These are phyloP conservation scores for Exophiala oligosperma DNA, from an alignment of 2,329 filamentous ascomycete genomes.

Conservation along the genomic window DNA sequence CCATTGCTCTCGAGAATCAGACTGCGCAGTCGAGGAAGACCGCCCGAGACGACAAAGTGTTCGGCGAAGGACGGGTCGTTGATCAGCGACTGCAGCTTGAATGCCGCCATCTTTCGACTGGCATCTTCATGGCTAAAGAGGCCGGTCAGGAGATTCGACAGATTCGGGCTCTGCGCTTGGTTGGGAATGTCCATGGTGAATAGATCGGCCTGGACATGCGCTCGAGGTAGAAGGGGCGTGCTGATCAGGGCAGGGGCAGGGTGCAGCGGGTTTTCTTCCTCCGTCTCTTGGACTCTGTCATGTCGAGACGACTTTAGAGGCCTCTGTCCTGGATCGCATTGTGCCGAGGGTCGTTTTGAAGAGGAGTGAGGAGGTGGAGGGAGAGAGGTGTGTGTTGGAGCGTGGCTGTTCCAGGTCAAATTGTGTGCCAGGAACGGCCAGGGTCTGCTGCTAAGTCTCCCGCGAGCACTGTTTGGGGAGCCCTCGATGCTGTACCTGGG, in stretches of 20 bases:
- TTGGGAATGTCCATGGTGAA: conserved; percentile 22
- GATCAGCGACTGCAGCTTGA: conserved; percentile 94
- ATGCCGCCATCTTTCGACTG: conserved; percentile 96
- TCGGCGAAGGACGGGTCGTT: conserved; percentile 96
- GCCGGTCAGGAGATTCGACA: conserved; percentile 59
- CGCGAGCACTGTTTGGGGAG: background rate
- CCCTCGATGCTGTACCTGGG: background rate
- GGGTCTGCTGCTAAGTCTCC: background rate
- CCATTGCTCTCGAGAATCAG: conserved; percentile 82
- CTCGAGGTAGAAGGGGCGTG: conserved; percentile 3
- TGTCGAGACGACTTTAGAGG: conserved; percentile 3
- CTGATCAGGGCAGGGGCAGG: conserved; percentile 12
- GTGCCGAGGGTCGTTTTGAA: background rate
- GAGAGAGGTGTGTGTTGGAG: conserved; percentile 7
- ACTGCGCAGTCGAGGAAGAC: conserved; percentile 75
- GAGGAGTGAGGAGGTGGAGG: background rate
- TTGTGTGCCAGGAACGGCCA: conserved; percentile 1
- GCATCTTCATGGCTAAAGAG: conserved; percentile 74
- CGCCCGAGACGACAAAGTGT: conserved; percentile 88
- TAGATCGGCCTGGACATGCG: conserved; percentile 11
- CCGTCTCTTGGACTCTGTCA: conserved; percentile 11
- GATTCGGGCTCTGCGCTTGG: conserved; percentile 37
- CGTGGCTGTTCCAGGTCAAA: conserved; percentile 2
- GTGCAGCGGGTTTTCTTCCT: conserved; percentile 1
- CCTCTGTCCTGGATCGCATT: conserved; percentile 2